Evolutionary conservation across 768 basidiomycete species (phyloP).

Genomic region (Peribolospora kevripleyi): DNA sequence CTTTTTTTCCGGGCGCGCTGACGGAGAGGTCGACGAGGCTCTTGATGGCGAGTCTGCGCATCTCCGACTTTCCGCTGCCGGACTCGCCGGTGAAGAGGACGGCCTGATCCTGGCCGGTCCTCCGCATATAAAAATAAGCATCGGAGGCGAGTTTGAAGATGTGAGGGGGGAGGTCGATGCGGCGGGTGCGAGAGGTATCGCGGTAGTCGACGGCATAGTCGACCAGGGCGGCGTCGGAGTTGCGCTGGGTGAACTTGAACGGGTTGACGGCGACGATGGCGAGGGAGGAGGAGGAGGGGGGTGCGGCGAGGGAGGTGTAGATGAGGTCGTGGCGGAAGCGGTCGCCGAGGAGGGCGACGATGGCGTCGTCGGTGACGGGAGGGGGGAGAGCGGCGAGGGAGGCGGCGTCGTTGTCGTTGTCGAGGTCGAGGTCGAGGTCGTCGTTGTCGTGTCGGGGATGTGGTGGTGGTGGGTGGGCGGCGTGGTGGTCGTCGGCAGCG

Average conservation of each 20-base stretch:
- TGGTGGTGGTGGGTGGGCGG: not conserved
- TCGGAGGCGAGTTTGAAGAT: conserved; percentile 77
- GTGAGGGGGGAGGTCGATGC: conserved; percentile 42
- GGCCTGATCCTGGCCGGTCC: conserved; percentile 80
- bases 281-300: conserved; percentile 40
- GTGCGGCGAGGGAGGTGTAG: conserved; percentile 21
- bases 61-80: conserved; percentile 81
- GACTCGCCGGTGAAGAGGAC: conserved; percentile 80
- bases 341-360: conserved; percentile 63
- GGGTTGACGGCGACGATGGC: conserved; percentile 72
- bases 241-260: conserved; percentile 63
- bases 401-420: conserved; percentile 19
- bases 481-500: not conserved
- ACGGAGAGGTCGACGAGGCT: conserved; percentile 73
- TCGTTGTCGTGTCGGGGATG: not conserved
- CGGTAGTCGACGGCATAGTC: conserved; percentile 72
- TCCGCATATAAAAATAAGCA: conserved; percentile 84
- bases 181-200: conserved; percentile 35
- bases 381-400: conserved; percentile 45
- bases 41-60: conserved; percentile 69
- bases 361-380: conserved; percentile 47
- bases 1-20: conserved; percentile 72
- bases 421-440: conserved; percentile 9
- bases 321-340: conserved; percentile 62
- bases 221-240: conserved; percentile 58